Conservation (phyloP, 2,329 filamentous ascomycete genomes). For the Scorias spongiosa region DNA sequence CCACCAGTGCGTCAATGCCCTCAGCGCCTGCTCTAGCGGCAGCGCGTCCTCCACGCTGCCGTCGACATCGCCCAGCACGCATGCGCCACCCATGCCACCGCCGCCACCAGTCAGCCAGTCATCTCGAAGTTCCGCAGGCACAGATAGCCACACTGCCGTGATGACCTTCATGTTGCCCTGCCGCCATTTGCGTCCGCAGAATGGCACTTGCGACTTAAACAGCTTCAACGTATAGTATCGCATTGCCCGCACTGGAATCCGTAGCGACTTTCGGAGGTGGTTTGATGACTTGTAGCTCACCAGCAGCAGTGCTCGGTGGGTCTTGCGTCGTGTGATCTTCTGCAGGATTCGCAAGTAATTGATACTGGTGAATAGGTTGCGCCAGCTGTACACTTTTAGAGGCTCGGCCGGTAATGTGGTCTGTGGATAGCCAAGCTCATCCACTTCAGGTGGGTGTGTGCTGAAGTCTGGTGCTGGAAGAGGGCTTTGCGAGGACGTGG, state of each 20-base stretch:
- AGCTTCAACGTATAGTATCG: conserved; percentile 92
- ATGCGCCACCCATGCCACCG: conserved; percentile 22
- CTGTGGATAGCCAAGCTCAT: conserved; percentile 74
- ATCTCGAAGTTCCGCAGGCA: conserved; percentile 78
- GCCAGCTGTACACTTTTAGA: conserved; percentile 80
- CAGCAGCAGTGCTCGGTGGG: conserved; percentile 82
- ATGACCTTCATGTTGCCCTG: conserved; percentile 98
- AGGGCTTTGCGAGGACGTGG: conserved; percentile 20
- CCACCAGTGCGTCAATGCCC: conserved; percentile 87
- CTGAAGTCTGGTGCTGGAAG: conserved; percentile 17
- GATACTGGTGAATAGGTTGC: conserved; percentile 89
- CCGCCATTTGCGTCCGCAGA: conserved; percentile 95
- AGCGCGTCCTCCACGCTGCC: conserved; percentile 86
- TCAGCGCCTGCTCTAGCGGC: conserved; percentile 77
- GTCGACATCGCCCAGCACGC: conserved; percentile 51
- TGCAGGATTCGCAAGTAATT: conserved; percentile 94
- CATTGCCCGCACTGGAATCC: conserved; percentile 74
- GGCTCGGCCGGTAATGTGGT: conserved; percentile 55
- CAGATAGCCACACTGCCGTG: conserved; percentile 89
- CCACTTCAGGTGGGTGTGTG: conserved; percentile 44
- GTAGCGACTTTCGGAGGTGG: conserved; percentile 80
- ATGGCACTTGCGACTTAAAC: conserved; percentile 97
- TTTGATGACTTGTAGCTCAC: conserved; percentile 92
- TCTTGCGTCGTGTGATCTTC: conserved; percentile 91
- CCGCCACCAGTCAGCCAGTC: conserved; percentile 78